Conservation (phyloP, 441 rosid species). For the Isatis lusitanica region DNA sequence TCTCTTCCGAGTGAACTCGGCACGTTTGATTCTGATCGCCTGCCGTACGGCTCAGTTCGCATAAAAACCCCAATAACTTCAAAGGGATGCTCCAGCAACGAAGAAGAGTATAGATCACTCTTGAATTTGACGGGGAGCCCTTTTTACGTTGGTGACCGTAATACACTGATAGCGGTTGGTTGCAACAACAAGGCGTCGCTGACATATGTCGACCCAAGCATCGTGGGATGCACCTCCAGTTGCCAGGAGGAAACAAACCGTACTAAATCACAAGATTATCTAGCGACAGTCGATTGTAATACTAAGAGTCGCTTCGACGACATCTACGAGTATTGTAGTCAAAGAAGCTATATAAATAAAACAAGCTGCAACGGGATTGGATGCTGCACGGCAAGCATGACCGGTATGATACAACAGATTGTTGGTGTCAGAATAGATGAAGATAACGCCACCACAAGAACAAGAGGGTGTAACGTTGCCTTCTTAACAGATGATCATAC, state of each 20-base stretch:
- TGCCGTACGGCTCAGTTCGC: not conserved
- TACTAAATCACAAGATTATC: not conserved
- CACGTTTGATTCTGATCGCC: no score
- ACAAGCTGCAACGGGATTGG: not conserved
- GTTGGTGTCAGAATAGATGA: constrained; percentile 17
- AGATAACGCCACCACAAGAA: not conserved
- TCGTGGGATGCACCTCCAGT: constrained; percentile 31
- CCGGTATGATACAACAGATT: not conserved
- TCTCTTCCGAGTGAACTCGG: no score
- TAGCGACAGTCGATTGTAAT: not conserved
- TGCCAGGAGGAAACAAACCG: not conserved
- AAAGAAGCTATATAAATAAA: no score
- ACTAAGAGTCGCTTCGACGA: no score
- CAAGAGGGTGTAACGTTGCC: constrained; percentile 13
- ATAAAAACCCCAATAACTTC: constrained; percentile 25
- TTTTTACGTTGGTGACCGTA: not conserved
- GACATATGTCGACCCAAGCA: constrained; percentile 12
- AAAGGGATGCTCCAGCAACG: constrained; percentile 22
- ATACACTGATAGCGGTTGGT: constrained; percentile 26
- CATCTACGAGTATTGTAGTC: no score
- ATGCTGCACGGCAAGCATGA: constrained; percentile 23
- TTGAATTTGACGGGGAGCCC: constrained; percentile 31
- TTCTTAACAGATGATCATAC: not conserved
- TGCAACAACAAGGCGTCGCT: constrained; percentile 32
- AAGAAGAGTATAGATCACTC: not conserved